Evolutionary conservation across 176 grass and related monocot genomes (phyloP).

Genomic region (Canna indica): DNA sequence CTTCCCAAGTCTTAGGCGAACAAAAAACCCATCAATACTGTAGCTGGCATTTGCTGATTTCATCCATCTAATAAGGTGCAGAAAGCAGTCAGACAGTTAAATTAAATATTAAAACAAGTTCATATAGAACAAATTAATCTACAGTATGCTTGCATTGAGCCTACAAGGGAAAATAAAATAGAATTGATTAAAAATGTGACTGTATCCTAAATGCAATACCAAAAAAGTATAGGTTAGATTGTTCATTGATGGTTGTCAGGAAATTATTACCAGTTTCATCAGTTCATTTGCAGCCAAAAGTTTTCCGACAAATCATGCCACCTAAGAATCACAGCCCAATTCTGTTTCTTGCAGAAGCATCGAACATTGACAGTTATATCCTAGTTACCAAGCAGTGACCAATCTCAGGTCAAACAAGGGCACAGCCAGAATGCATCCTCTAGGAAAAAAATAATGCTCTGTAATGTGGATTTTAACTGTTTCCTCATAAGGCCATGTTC

Average conservation of each 20-base stretch:
- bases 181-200: background rate
- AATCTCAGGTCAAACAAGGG: no score
- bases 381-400: no score
- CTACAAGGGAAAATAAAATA: background rate
- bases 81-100: constrained; percentile 7
- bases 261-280: background rate
- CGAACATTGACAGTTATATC: no score
- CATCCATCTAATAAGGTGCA: constrained; percentile 53
- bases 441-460: no score
- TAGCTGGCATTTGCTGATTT: constrained; percentile 40
- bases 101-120: background rate
- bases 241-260: background rate
- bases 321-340: no score
- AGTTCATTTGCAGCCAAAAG: background rate
- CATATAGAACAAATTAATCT: background rate
- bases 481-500: no score
- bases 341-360: background rate
- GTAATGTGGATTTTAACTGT: no score
- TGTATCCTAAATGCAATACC: background rate
- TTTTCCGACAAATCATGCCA: no score
- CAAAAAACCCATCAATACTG: constrained; percentile 70
- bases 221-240: background rate
- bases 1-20: constrained; percentile 76
- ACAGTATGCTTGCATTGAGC: background rate
- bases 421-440: no score